A percentile compares a stretch with the other conserved stretches of the same genome.
These are phyloP conservation scores for Solanum hybrid DNA, from an alignment of 305 asterid genomes.

Conservation along the genomic window DNA sequence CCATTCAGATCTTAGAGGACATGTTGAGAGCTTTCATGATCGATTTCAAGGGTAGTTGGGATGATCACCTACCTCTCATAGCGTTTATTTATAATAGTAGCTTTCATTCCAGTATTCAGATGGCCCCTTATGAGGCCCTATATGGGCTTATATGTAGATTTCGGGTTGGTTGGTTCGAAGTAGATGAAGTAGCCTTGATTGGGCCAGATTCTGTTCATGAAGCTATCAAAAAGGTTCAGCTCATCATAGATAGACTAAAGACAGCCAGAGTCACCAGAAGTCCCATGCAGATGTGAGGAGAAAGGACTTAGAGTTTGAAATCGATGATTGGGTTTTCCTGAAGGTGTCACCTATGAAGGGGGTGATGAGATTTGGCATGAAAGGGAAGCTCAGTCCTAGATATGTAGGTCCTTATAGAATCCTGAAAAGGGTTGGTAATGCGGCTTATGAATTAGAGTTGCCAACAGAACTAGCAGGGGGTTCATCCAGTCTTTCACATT, in stretches of 20 bases:
- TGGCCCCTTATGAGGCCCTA: neutral
- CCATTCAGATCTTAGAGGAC: neutral
- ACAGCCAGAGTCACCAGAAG: neutral
- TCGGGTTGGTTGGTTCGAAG: neutral
- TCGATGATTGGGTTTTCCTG: neutral
- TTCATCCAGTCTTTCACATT: too few species aligned
- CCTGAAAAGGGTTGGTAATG: too few species aligned
- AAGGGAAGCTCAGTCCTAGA: too few species aligned
- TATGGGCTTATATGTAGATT: neutral
- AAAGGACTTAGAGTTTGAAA: neutral
- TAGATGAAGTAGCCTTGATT: neutral
- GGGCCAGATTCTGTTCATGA: neutral
- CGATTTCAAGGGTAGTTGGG: neutral
- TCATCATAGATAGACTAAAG: neutral
- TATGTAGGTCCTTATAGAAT: too few species aligned
- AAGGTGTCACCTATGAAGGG: neutral
- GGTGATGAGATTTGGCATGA: neutral
- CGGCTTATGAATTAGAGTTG: too few species aligned
- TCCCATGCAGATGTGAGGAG: neutral
- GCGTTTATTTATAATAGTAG: neutral
- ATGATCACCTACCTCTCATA: neutral
- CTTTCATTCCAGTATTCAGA: too few species aligned
- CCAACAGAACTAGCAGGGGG: too few species aligned
- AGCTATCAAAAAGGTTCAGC: neutral
- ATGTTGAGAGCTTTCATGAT: neutral